These are phyloP conservation scores for Colletotrichum endophyticum DNA, from an alignment of 2,329 filamentous ascomycete species.

Conservation along the genomic window DNA sequence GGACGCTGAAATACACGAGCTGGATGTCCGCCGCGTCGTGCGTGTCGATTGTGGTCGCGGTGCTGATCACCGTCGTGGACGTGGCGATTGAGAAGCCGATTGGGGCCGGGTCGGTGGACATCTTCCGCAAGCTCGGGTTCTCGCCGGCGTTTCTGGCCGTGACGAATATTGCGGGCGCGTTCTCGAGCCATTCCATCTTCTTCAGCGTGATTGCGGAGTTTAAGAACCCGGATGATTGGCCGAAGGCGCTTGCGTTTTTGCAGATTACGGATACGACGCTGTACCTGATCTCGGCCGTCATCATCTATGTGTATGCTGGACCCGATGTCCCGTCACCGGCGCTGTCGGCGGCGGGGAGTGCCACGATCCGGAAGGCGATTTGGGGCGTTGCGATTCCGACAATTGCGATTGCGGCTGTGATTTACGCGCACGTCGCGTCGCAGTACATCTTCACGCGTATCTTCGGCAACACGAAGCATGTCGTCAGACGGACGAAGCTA, in stretches of 20 bases:
- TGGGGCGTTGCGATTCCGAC: constrained; percentile 73
- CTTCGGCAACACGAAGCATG: constrained; percentile 63
- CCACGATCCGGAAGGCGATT: constrained; percentile 64
- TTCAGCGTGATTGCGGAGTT: constrained; percentile 71
- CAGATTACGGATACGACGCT: constrained; percentile 65
- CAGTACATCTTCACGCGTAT: constrained; percentile 71
- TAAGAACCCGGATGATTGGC: constrained; percentile 63
- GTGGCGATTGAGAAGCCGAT: constrained; percentile 55
- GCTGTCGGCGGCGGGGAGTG: constrained; percentile 61
- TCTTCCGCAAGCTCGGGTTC: constrained; percentile 45
- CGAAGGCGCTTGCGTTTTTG: constrained; percentile 50
- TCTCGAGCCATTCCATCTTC: constrained; percentile 69
- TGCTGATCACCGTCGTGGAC: constrained; percentile 69
- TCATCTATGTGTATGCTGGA: constrained; percentile 73
- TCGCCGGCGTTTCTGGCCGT: constrained; percentile 59
- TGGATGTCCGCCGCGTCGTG: constrained; percentile 70
- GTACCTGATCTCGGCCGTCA: constrained; percentile 67
- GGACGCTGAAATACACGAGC: constrained; percentile 67
- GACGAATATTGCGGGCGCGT: constrained; percentile 71
- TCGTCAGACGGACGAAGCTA: constrained; percentile 51
- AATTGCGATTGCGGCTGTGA: constrained; percentile 73
- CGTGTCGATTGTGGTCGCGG: constrained; percentile 65
- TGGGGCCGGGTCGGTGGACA: constrained; percentile 35
- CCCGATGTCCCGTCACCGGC: constrained; percentile 67
- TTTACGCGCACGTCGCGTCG: constrained; percentile 69